Percentiles rank a stretch among this genome's conserved stretches.
phyloP scores from a whole-genome alignment of 2,329 filamentous ascomycete species.

The Parastagonospora avenae region DNA sequence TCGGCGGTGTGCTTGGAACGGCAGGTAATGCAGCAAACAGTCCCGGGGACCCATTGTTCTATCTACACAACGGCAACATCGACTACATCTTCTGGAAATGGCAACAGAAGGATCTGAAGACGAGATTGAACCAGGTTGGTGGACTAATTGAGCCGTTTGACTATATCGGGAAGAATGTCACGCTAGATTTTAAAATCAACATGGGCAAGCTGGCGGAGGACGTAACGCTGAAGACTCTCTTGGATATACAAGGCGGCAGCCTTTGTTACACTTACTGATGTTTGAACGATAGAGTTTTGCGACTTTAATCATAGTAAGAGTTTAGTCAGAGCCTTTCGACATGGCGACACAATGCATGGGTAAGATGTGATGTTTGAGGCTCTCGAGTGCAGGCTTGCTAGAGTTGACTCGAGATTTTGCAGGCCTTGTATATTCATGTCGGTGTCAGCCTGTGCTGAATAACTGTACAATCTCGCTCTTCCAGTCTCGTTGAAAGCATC shows the following conservation, averaged over 20 bases:
- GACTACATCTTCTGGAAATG: slow-evolving; percentile 43
- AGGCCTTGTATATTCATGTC: not conserved
- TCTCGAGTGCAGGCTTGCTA: no score
- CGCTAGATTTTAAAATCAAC: slow-evolving; percentile 39
- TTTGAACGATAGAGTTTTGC: no score
- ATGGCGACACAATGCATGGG: no score
- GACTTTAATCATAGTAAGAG: no score
- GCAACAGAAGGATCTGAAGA: slow-evolving; percentile 34
- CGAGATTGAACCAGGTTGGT: slow-evolving; percentile 42
- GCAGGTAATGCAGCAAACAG: slow-evolving; percentile 42
- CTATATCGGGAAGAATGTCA: slow-evolving; percentile 35
- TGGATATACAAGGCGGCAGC: slow-evolving; percentile 28
- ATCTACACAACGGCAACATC: slow-evolving; percentile 46
- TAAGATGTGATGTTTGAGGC: not conserved
- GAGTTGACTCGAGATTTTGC: no score
- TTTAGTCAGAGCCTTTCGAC: no score
- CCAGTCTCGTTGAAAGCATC: no score
- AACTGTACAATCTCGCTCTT: no score
- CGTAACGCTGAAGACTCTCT: slow-evolving; percentile 32
- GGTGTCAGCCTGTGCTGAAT: no score
- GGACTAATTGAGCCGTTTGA: slow-evolving; percentile 38
- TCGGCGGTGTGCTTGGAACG: slow-evolving; percentile 40
- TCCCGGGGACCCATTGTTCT: slow-evolving; percentile 46
- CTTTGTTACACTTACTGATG: slow-evolving; percentile 35
- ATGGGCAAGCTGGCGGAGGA: slow-evolving; percentile 35